A percentile compares a stretch with the other conserved stretches of the same genome.
Conservation (phyloP, 2,329 filamentous ascomycete genomes). For the Chalaropsis thielavioides region DNA sequence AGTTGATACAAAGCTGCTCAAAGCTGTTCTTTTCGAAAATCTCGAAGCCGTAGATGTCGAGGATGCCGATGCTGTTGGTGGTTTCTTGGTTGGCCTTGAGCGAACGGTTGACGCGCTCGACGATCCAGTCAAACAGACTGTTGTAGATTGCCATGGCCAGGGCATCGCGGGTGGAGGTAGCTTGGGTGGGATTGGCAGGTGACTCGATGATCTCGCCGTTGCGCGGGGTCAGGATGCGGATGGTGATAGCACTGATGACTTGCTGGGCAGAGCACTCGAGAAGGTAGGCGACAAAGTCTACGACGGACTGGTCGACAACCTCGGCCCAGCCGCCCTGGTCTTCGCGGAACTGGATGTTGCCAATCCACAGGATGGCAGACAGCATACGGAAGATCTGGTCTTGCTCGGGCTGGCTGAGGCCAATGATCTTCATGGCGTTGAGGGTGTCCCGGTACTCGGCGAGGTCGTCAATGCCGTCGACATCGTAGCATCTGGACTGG, state of each 20-base stretch:
- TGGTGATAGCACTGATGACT: slow-evolving; percentile 75
- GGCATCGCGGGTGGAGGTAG: slow-evolving; percentile 73
- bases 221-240: slow-evolving; percentile 62
- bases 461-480: slow-evolving; percentile 82
- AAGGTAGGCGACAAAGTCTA: slow-evolving; percentile 88
- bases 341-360: slow-evolving; percentile 82
- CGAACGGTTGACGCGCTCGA: slow-evolving; percentile 78
- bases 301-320: slow-evolving; percentile 76
- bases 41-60: slow-evolving; percentile 98
- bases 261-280: slow-evolving; percentile 71
- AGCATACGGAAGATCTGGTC: slow-evolving; percentile 96
- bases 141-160: slow-evolving; percentile 91
- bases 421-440: slow-evolving; percentile 90
- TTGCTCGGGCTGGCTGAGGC: slow-evolving; percentile 73
- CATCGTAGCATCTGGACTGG: slow-evolving; percentile 85
- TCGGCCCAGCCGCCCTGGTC: slow-evolving; percentile 79
- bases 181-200: slow-evolving; percentile 77
- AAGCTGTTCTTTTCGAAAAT: slow-evolving; percentile 99
- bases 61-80: slow-evolving; percentile 79
- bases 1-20: slow-evolving; percentile 98
- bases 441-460: slow-evolving; percentile 82
- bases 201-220: slow-evolving; percentile 54
- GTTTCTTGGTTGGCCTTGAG: slow-evolving; percentile 63
- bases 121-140: slow-evolving; percentile 98
- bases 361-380: slow-evolving; percentile 80